Conservation (phyloP, 805 yeast genomes). For the Starmera dryadoides region DNA sequence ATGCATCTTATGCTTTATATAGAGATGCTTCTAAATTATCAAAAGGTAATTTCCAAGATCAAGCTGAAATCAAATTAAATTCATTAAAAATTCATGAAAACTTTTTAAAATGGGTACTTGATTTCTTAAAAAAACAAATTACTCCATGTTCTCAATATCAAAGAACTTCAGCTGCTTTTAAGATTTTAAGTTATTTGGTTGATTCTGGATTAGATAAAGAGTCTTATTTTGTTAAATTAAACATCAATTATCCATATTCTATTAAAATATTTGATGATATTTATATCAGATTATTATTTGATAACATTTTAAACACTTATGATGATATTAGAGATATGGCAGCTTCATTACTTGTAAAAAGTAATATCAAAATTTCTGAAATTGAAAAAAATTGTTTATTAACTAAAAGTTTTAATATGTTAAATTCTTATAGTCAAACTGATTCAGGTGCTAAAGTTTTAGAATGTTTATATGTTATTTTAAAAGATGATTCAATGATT, state of each 20-base stretch:
- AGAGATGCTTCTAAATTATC: constrained; percentile 42
- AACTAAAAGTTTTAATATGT: constrained; percentile 25
- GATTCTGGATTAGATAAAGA: constrained; percentile 50
- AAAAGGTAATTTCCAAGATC: constrained; percentile 30
- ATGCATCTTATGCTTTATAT: constrained; percentile 52
- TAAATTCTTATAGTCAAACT: constrained; percentile 48
- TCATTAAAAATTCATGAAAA: constrained; percentile 25
- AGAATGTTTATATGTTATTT: constrained; percentile 37
- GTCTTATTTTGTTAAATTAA: constrained; percentile 34
- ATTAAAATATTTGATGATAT: constrained; percentile 33
- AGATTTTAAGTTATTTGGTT: constrained; percentile 37
- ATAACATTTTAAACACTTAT: constrained; percentile 61
- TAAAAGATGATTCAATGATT: constrained; percentile 25
- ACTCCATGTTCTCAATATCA: constrained; percentile 55
- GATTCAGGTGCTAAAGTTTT: constrained; percentile 75
- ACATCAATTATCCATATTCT: constrained; percentile 41
- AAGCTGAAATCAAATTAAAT: constrained; percentile 23
- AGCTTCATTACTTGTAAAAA: constrained; percentile 32
- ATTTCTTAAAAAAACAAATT: constrained; percentile 30
- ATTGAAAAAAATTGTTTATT: constrained; percentile 9
- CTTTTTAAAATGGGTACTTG: constrained; percentile 35
- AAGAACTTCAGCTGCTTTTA: constrained; percentile 39
- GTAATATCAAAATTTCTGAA: constrained; percentile 9
- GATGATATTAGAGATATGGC: constrained; percentile 65
- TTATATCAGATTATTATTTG: constrained; percentile 44